Evolutionary conservation across 768 basidiomycete species (phyloP), one percentile per base, ranked within the genome.

Genomic region (Tulasnella sp.): DNA sequence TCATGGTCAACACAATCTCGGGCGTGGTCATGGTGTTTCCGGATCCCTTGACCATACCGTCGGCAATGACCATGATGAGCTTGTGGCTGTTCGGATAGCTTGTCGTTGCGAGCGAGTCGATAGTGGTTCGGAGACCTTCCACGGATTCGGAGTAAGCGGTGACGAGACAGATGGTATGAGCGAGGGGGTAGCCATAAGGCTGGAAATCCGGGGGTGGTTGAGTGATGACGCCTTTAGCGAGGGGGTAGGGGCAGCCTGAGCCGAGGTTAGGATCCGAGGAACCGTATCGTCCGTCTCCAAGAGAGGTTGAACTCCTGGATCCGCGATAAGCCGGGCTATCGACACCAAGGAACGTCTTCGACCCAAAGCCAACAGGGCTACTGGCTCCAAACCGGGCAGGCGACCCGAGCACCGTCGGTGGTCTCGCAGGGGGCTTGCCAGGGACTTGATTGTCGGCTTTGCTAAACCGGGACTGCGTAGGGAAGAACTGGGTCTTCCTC

Each of bases 21-120:
- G 97, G 97, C 0, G 97, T 99, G 69, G 93, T 91, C 82, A 94
- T 81, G 71, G 87, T 83, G 80, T 97, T 98, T 12, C 96, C 97
- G 36, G 91, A 91, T 81, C 97, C 97, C 85, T 94, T 94, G 81
- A 99, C 97, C 93, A 97, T 94, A 80, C 97, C 97, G 82, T 99
- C 97, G 67, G 94, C 94, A 78, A 99, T 96, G 81, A 99, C 91
- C 77, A 99, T 85, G 78, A 99, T 92, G 74, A 97, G 82, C 81
- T 99, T 99, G 86, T 99, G 97, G 79, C 91, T 93, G 84, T 98
- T 98, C 40, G 97, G 97, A 82, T 98, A 99, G 83, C 99, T 97
- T 38, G 97, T 98, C 3, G 97, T 99, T 8, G 96, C 95, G 54
- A 99, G 88, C 1, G 97, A 98, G 83, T 99, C 97, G n/a, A 99